A percentile compares a stretch with the other conserved stretches of the same genome.
Evolutionary conservation across 2,329 filamentous ascomycete species (phyloP).

Genomic region (Cytospora leucostoma): DNA sequence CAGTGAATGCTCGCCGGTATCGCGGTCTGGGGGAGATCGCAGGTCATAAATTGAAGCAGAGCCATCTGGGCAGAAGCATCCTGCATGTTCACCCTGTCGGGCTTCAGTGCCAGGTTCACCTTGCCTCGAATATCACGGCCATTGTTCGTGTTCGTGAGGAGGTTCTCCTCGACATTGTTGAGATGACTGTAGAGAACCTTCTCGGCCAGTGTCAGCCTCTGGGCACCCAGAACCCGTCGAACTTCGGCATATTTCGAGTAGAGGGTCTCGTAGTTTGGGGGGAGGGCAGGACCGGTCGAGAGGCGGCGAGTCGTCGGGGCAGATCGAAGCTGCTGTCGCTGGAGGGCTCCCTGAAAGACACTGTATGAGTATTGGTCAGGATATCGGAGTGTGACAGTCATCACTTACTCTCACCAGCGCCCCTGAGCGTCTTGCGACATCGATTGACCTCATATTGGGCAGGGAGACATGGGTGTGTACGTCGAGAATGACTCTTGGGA

Average conservation of each 20-base stretch:
- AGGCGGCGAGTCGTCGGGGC: conserved; percentile 35
- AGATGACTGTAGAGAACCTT: conserved; percentile 98
- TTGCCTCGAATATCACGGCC: conserved; percentile 80
- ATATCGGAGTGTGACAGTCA: not conserved
- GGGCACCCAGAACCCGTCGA: conserved; percentile 66
- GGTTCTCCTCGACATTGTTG: conserved; percentile 83
- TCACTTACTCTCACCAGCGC: conserved; percentile 48
- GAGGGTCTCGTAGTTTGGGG: conserved; percentile 80
- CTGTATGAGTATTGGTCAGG: conserved; percentile 11
- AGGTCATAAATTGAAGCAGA: conserved; percentile 97
- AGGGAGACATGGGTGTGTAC: conserved; percentile 8
- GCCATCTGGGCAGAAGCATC: conserved; percentile 99
- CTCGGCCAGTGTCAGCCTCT: conserved; percentile 82
- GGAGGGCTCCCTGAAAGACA: conserved; percentile 39
- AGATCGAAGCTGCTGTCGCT: conserved; percentile 37
- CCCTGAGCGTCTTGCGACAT: conserved; percentile 51
- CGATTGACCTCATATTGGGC: conserved; percentile 51
- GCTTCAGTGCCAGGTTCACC: conserved; percentile 94
- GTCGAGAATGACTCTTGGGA: conserved; percentile 21
- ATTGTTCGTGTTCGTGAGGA: conserved; percentile 80
- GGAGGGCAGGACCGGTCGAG: conserved; percentile 46
- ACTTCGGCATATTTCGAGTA: conserved; percentile 77
- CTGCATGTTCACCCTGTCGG: conserved; percentile 97
- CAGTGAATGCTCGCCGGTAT: conserved; percentile 98
- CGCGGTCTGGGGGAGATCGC: conserved; percentile 82